Evolutionary conservation across 2,329 filamentous ascomycete genomes (phyloP).

Genomic region (Penicillium sp.): DNA sequence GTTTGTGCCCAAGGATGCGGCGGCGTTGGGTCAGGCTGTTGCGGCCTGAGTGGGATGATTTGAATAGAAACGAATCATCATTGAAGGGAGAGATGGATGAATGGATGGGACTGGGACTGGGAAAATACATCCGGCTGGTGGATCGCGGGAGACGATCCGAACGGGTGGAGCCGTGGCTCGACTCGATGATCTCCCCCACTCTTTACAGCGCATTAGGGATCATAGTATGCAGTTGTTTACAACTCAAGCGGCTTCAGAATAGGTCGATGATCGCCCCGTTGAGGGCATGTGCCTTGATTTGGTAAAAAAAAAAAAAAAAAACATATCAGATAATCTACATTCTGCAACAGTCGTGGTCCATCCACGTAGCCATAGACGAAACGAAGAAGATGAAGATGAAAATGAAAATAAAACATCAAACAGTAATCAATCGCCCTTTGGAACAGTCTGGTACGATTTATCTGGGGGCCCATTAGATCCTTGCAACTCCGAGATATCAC

Average conservation of each 20-base stretch:
- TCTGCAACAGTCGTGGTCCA: conserved; percentile 8
- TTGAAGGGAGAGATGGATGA: neutral
- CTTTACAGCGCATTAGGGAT: neutral
- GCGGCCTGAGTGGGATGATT: conserved; percentile 24
- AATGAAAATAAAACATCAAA: neutral
- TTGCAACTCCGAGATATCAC: conserved; percentile 18
- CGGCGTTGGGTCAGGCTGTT: conserved; percentile 50
- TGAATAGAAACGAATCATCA: neutral
- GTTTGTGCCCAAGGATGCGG: conserved; percentile 60
- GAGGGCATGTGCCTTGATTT: neutral
- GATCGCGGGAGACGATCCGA: neutral
- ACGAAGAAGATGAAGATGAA: neutral
- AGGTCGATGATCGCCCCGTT: no score
- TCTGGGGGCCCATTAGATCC: conserved; percentile 9
- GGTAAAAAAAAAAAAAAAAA: no score
- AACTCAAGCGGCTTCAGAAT: neutral
- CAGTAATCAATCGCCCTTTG: neutral
- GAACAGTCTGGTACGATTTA: conserved; percentile 17
- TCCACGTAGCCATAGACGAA: neutral
- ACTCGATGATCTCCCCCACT: neutral
- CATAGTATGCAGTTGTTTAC: neutral
- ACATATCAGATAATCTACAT: conserved; percentile 15
- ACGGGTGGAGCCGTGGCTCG: neutral
- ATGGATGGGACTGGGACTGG: neutral
- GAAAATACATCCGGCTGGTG: neutral